phyloP scores from a whole-genome alignment of 176 grass and related monocot genomes.

The Rhynchospora tenuis region DNA sequence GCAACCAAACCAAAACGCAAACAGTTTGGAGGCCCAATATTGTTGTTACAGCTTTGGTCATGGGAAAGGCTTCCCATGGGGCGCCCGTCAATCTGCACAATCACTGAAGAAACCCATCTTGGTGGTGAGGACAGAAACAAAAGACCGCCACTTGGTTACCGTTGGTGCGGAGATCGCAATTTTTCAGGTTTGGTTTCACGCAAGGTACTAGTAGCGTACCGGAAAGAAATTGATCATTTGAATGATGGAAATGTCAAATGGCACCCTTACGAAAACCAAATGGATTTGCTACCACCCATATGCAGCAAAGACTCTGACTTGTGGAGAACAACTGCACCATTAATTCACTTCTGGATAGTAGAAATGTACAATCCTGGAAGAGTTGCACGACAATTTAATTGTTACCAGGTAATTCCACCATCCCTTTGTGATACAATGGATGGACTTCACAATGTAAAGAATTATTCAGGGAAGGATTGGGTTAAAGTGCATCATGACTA shows the following conservation, averaged over 20 bases:
- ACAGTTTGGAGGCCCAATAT: constrained; percentile 42
- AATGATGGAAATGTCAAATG: constrained; percentile 51
- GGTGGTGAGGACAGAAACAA: constrained; percentile 19
- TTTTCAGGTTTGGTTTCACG: constrained; percentile 42
- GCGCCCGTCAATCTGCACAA: constrained; percentile 30
- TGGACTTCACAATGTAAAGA: constrained; percentile 40
- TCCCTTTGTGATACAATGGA: constrained; percentile 51
- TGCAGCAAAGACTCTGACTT: constrained; percentile 46
- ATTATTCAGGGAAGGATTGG: constrained; percentile 48
- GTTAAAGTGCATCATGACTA: constrained; percentile 45
- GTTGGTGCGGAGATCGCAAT: constrained; percentile 38
- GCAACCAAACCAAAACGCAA: constrained; percentile 48
- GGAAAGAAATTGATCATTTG: constrained; percentile 48
- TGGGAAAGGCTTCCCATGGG: constrained; percentile 60
- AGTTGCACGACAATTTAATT: constrained; percentile 46
- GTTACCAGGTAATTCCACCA: constrained; percentile 48
- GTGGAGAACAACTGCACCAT: constrained; percentile 55
- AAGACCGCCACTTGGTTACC: constrained; percentile 38
- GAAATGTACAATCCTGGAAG: constrained; percentile 62
- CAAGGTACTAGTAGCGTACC: constrained; percentile 42
- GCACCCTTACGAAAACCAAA: constrained; percentile 39
- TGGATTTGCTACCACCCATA: constrained; percentile 40
- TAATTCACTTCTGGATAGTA: constrained; percentile 60
- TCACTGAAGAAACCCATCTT: neutral
- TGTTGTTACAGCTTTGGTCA: constrained; percentile 65